Evolutionary conservation across 1,284 basidiomycete species (phyloP), one percentile per base, ranked within the genome.

Genomic region (Leccinum griseonigrum): DNA sequence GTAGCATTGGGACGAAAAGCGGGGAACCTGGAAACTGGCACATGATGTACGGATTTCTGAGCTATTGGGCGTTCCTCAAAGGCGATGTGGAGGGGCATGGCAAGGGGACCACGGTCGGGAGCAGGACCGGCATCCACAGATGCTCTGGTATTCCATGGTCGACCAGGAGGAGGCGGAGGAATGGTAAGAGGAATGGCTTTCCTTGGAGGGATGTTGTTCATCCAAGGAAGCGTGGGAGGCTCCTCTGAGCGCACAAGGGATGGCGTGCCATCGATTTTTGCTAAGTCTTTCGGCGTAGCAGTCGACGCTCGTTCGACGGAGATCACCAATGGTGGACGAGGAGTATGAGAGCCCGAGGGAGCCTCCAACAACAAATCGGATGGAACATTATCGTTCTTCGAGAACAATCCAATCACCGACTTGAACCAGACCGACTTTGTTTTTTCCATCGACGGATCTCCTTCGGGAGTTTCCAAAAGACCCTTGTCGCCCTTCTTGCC

Each of bases 51-150:
- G 55, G 59, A 65, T 31, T 63, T 71, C 68, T 60, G 68, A 55
- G 74, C 58, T 2, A 34, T 48, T 28, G 61, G 63, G 32, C 34
- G 65, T 31, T 66, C 61, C 57, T 79, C 76, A 66, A 82, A 83
- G n/a, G 82, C 82, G 34, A 79, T 78, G 64, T 88, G 81, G 22
- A 88, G 75, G 3, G 86, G 87, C 60, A 85, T 72, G 18, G 83
- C 79, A 38, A 83, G 48, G 8, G 66, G 65, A 13, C 67, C 68
- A 6, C 63, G 32, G 32, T 73, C 62, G 11, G 65, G 72, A 58
- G 70, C 71, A 34, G 63, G 64, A 50, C 62, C 60, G 16, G 68
- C 67, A 48, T 74, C 71, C 22, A 62, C 64, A 34, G 72, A 68
- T 54, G 76, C 69, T 46, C 70, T 78, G 8, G 73, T 67, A 29